These are phyloP conservation scores for Saccharomycopsis olivae DNA, from an alignment of 805 yeast species.

Conservation along the genomic window DNA sequence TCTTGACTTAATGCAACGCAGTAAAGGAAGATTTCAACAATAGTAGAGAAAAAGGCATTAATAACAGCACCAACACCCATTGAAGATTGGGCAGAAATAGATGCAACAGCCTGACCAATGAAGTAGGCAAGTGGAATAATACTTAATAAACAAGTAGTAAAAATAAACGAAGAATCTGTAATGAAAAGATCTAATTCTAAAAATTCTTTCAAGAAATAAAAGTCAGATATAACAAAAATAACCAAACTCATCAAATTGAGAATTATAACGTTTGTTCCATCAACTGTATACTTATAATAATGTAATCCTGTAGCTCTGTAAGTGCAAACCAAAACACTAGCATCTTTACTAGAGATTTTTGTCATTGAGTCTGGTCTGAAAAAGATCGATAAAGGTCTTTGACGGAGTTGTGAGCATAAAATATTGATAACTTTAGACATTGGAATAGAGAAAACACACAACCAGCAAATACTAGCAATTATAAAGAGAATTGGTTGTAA, in stretches of 20 bases:
- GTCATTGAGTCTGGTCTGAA: slow-evolving; percentile 47
- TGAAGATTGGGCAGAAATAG: slow-evolving; percentile 94
- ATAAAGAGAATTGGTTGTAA: slow-evolving; percentile 55
- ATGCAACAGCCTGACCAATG: slow-evolving; percentile 99
- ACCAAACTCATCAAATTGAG: slow-evolving; percentile 77
- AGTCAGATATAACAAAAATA: slow-evolving; percentile 72
- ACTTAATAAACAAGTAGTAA: slow-evolving; percentile 67
- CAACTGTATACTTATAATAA: slow-evolving; percentile 92
- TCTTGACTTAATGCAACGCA: slow-evolving; percentile 82
- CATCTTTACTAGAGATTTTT: slow-evolving; percentile 26
- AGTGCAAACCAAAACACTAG: slow-evolving; percentile 71
- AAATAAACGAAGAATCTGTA: slow-evolving; percentile 57
- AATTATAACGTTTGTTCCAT: slow-evolving; percentile 89
- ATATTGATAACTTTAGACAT: slow-evolving; percentile 74
- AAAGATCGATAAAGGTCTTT: slow-evolving; percentile 84
- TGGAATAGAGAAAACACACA: slow-evolving; percentile 81
- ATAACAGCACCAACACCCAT: slow-evolving; percentile 99
- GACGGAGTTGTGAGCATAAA: slow-evolving; percentile 65
- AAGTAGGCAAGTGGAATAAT: slow-evolving; percentile 92
- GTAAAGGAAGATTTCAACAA: slow-evolving; percentile 82
- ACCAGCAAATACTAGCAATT: slow-evolving; percentile 61
- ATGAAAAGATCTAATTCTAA: slow-evolving; percentile 31
- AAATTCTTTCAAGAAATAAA: slow-evolving; percentile 46
- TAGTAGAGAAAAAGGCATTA: slow-evolving; percentile 93
- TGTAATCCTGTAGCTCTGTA: slow-evolving; percentile 87